Evolutionary conservation across 129 eudicot species (phyloP).

Genomic region (Arctium minus): DNA sequence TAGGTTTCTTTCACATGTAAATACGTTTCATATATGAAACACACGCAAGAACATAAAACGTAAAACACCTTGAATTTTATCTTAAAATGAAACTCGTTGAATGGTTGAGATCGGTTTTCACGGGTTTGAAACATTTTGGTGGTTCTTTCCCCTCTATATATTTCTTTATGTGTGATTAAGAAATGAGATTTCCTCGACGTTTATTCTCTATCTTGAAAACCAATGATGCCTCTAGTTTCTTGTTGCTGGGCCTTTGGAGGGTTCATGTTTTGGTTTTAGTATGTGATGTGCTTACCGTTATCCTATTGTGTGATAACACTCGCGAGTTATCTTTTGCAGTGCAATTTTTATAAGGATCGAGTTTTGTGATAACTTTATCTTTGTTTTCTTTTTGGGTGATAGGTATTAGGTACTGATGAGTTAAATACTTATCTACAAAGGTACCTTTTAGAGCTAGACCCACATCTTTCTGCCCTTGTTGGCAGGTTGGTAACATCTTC

Average conservation of each 20-base stretch:
- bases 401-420: conserved; percentile 94
- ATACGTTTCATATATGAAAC: not conserved
- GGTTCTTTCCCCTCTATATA: not conserved
- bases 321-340: not conserved
- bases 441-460: conserved; percentile 78
- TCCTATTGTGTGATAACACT: not conserved
- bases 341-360: not conserved
- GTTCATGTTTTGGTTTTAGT: not conserved
- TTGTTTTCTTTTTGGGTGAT: not conserved
- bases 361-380: not conserved
- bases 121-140: not conserved
- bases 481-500: conserved; percentile 58
- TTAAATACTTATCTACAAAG: conserved; percentile 69
- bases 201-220: not conserved
- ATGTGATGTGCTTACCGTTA: not conserved
- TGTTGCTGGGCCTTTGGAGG: not conserved
- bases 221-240: not conserved
- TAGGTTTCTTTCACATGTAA: not conserved
- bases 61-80: not conserved
- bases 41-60: not conserved
- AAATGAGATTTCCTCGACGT: not conserved
- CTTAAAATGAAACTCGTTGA: not conserved
- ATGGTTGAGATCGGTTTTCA: not conserved
- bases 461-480: conserved; percentile 72
- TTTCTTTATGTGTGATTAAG: not conserved